Evolutionary conservation across 345 rosid genomes (phyloP), one percentile per base, ranked within the genome.

Genomic region (Firmiana major): DNA sequence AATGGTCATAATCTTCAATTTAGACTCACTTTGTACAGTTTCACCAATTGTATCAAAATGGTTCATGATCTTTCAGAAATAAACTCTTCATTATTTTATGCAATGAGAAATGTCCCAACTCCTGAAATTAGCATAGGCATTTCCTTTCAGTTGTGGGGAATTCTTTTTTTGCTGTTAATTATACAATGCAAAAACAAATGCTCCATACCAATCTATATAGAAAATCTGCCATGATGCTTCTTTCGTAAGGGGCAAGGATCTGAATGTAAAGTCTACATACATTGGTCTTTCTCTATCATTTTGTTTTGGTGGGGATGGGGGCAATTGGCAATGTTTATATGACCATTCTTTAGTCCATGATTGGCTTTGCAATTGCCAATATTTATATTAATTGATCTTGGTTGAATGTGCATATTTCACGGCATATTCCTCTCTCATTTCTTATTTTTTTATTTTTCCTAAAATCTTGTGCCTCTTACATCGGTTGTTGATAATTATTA

Each of bases 21-120:
- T 65, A 12, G 17, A 13, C 71, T 42, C 51, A 6, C 31, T 54
- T 19, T 54, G 24, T 19, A 66, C 51, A 42, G 16, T 28, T 0
- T 1, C 10, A 46, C 9, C 21, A 66, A 42, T 66, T 21, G 71
- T 16, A 21, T 66, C 28, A 24, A 42, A 51, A 21, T 42, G 31
- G 43, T 66, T 51, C 71, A 45, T 67, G 53, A 67, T 67, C 54
- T 43, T 67, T 43, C 70, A 64, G 26, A 42, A 21, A 22, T 67
- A 45, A 1, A 38, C 48, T 38, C 17, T 38, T 64, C 24, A 64
- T 64, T 38, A 2, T 38, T 15, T 64, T 19, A 45, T 67, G 34
- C 36, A 66, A 66, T 11, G 34, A 6, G 6, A 42, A 66, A 66
- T 42, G 34, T n/a, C 28, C 6, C 28, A 55, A n/a, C 13, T 42